A percentile compares a stretch with the other conserved stretches of the same genome.
These are phyloP conservation scores for Stentor roeselii DNA, from an alignment of 73 alveolate species.

Conservation along the genomic window DNA sequence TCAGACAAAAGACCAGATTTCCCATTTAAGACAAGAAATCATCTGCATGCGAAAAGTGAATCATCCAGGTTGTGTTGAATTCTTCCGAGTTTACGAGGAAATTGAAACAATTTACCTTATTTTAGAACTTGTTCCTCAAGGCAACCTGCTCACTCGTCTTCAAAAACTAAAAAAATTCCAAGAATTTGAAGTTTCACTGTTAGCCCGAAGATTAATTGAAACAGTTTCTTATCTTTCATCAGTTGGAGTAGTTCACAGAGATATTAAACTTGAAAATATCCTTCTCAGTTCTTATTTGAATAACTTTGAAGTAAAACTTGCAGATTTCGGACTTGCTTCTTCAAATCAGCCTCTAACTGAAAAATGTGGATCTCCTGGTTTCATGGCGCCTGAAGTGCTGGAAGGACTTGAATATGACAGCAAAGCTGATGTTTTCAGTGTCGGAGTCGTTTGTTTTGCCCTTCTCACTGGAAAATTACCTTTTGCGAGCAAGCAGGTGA, in stretches of 20 bases:
- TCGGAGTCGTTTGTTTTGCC: constrained; percentile 63
- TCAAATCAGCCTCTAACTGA: constrained; percentile 19
- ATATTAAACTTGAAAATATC: constrained; percentile 73
- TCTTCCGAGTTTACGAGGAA: constrained; percentile 54
- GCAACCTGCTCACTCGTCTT: constrained; percentile 41
- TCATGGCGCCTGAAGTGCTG: constrained; percentile 79
- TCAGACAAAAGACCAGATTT: background rate
- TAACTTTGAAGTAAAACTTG: constrained; percentile 51
- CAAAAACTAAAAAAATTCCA: background rate
- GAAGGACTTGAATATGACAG: constrained; percentile 52
- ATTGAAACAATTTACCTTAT: constrained; percentile 39
- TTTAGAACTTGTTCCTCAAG: constrained; percentile 52
- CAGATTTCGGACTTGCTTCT: constrained; percentile 65
- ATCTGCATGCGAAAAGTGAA: constrained; percentile 24
- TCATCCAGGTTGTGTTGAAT: constrained; percentile 32
- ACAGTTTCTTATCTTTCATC: constrained; percentile 47
- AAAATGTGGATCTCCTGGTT: constrained; percentile 72
- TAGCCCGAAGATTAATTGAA: background rate
- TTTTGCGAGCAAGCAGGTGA: background rate
- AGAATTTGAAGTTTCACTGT: no score
- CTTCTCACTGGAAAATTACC: constrained; percentile 69
- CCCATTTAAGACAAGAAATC: constrained; percentile 31
- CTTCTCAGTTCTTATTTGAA: constrained; percentile 53
- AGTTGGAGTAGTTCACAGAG: constrained; percentile 61
- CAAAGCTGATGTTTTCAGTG: constrained; percentile 63